Evolutionary conservation across 306 rosid genomes (phyloP).

Genomic region (Alnus rubra): DNA sequence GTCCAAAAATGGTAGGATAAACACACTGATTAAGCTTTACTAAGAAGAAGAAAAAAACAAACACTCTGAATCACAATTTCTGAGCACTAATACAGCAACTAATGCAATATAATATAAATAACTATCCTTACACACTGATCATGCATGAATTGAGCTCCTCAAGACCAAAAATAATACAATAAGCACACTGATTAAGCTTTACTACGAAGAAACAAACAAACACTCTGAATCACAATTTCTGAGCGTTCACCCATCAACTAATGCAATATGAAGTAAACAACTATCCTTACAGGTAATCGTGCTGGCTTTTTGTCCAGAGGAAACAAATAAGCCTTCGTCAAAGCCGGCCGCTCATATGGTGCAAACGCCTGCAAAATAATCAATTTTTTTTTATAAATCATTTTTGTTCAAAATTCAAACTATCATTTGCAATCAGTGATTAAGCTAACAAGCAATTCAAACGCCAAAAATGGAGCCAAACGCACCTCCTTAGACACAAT

Average conservation of each 20-base stretch:
- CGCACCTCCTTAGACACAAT: slow-evolving; percentile 88
- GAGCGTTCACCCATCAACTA: not conserved
- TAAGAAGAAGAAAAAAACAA: not conserved
- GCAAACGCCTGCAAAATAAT: slow-evolving; percentile 59
- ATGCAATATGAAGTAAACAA: not conserved
- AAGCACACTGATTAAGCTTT: not conserved
- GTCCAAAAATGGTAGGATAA: not conserved
- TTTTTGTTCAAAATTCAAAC: not conserved
- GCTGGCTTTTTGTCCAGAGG: slow-evolving; percentile 91
- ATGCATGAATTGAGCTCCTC: not conserved
- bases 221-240: not conserved
- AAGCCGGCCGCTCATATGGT: slow-evolving; percentile 96
- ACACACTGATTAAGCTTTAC: not conserved
- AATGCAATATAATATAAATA: not conserved
- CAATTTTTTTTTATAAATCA: not conserved
- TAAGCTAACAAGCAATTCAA: not conserved
- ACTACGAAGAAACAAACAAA: not conserved
- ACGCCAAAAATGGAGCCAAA: too few relatives aligned
- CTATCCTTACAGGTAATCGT: slow-evolving; percentile 77
- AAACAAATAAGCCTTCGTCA: slow-evolving; percentile 81
- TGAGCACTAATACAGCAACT: not conserved
- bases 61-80: not conserved
- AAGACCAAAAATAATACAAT: not conserved
- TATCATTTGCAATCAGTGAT: not conserved
- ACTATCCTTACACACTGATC: slow-evolving; percentile 41